phyloP scores from a whole-genome alignment of 73 alveolate genomes.

The Paramecium octaurelia region DNA sequence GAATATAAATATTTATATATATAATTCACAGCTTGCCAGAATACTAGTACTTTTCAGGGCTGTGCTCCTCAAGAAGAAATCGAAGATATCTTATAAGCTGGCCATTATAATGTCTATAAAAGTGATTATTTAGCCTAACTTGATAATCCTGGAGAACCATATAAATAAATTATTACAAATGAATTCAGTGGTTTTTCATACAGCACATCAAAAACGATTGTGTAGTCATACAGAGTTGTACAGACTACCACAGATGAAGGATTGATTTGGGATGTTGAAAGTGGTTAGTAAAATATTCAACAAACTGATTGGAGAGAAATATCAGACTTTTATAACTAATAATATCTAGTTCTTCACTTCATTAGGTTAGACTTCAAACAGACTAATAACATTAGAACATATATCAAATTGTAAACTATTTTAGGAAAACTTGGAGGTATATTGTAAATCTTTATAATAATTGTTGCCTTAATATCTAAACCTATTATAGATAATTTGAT shows the following conservation, averaged over 20 bases:
- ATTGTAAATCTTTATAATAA: neutral
- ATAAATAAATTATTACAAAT: neutral
- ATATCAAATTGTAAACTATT: neutral
- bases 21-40: neutral
- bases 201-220: neutral
- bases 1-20: neutral
- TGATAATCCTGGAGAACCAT: neutral
- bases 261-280: neutral
- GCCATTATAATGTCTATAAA: neutral
- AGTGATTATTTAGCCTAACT: neutral
- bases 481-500: neutral
- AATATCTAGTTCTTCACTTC: neutral
- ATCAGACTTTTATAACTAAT: neutral
- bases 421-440: neutral
- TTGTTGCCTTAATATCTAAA: neutral
- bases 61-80: slow-evolving; percentile 17
- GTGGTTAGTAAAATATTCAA: neutral
- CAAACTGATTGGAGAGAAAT: neutral
- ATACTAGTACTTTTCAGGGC: neutral
- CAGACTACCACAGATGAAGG: neutral
- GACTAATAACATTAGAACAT: neutral
- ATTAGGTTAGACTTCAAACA: neutral
- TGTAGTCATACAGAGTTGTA: neutral
- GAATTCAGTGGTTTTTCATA: neutral
- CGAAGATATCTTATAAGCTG: neutral